Evolutionary conservation across 2,329 filamentous ascomycete genomes (phyloP), one percentile per base, ranked within the genome.

Genomic region (Paraconiothyrium sp.): DNA sequence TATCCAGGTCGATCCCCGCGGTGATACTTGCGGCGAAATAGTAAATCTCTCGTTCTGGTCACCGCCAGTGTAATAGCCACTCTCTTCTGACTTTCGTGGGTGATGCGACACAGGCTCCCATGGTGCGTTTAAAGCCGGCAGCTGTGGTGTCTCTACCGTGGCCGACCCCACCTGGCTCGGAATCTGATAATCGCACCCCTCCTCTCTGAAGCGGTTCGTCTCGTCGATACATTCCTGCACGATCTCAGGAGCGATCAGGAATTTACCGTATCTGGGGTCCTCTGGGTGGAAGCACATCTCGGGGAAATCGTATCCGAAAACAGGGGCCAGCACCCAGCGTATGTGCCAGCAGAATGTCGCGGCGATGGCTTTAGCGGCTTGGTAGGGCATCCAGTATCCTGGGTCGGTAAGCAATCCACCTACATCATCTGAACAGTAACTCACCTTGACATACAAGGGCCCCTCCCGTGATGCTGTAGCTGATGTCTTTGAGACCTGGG

Each of bases 321-420:
- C 84, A 5, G 95, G 95, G 9, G 95, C 95, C 58, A 99, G 82
- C 0, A 92, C 94, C 60, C 90, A 90, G 14, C 94, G 90, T 64
- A 99, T 96, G 39, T 86, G 82, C 76, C 90, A 89, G 80, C 94
- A 98, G 77, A 98, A 98, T 0, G 92, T 97, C 4, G 92, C 87
- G 72, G 94, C 96, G 55, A 99, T 83, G 11, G 93, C 93, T 78
- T 87, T 91, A 50, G 95, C 95, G 68, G 93, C 96, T 43, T 88
- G 82, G 72, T 90, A 98, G 2, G 94, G 94, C 87, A 98, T 93
- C 95, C 95, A 99, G 79, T 98, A 99, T 37, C 95, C 93, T 97
- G 43, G 58, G 54, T 8, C 41, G 35, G 57, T 52, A 32, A 59
- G 39, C 7, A 30, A 27, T 6, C 8, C 16, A 5, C 35, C 20